A percentile compares a stretch with the other conserved stretches of the same genome.
These are phyloP conservation scores for Geosmithia flava DNA, from an alignment of 2,329 filamentous ascomycete species.

Conservation along the genomic window DNA sequence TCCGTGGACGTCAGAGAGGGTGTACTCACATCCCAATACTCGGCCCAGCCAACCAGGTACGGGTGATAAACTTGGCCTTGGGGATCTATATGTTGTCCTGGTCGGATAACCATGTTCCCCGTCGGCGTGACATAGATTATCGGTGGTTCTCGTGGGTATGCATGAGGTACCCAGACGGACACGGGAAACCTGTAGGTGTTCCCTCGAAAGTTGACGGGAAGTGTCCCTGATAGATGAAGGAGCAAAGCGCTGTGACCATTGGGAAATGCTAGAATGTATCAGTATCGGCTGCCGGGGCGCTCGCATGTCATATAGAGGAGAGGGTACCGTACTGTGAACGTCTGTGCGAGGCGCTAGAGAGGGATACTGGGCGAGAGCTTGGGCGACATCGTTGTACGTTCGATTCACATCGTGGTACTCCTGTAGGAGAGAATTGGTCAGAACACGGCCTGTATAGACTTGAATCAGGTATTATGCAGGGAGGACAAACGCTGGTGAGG, in stretches of 20 bases:
- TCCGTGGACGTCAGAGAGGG: background rate
- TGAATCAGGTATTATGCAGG: background rate
- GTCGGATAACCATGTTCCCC: slow-evolving; percentile 76
- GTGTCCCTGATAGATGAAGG: slow-evolving; percentile 71
- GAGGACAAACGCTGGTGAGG: slow-evolving; percentile 53
- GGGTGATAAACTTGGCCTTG: slow-evolving; percentile 94
- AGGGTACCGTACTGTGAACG: slow-evolving; percentile 65
- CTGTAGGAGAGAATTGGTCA: slow-evolving; percentile 27
- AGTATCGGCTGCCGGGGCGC: slow-evolving; percentile 1
- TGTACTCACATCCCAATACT: slow-evolving; percentile 67
- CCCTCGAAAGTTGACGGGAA: slow-evolving; percentile 86
- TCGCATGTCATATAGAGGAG: slow-evolving; percentile 1
- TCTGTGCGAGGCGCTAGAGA: slow-evolving; percentile 79
- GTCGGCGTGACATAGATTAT: slow-evolving; percentile 83
- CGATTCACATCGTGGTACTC: slow-evolving; percentile 90
- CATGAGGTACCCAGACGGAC: slow-evolving; percentile 84
- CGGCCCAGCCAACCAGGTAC: slow-evolving; percentile 80
- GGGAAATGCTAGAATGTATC: slow-evolving; percentile 58
- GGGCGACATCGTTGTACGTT: slow-evolving; percentile 83
- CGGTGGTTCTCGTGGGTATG: slow-evolving; percentile 76
- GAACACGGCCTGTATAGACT: background rate
- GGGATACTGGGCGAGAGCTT: slow-evolving; percentile 66
- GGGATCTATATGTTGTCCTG: slow-evolving; percentile 87
- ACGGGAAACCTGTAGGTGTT: slow-evolving; percentile 84
- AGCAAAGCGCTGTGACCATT: slow-evolving; percentile 79